These are phyloP conservation scores for Apium graveolens DNA, from an alignment of 129 eudicot species.

Conservation along the genomic window DNA sequence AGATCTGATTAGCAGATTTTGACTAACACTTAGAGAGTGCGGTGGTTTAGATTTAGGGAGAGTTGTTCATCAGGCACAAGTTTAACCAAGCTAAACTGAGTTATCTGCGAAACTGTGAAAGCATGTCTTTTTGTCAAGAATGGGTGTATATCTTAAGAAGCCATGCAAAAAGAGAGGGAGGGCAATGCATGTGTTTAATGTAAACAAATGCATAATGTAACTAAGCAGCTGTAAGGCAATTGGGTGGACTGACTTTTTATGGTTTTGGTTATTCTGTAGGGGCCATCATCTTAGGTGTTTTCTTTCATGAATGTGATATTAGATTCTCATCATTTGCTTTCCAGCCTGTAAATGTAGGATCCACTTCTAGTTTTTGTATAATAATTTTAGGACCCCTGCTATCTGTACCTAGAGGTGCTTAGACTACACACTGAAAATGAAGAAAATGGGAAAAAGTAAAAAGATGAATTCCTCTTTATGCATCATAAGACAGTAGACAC, in stretches of 20 bases:
- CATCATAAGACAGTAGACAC: not conserved
- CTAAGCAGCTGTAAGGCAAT: constrained; percentile 5
- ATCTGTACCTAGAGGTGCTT: not conserved
- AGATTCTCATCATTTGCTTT: constrained; percentile 9
- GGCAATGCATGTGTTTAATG: constrained; percentile 7
- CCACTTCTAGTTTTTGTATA: not conserved
- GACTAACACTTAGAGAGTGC: not conserved
- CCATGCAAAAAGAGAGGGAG: not conserved
- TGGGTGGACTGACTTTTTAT: not conserved
- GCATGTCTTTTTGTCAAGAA: constrained; percentile 3
- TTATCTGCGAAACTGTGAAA: not conserved
- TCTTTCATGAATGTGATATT: constrained; percentile 1
- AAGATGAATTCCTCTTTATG: not conserved
- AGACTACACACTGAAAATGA: not conserved
- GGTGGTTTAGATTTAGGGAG: too few species aligned
- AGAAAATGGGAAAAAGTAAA: not conserved
- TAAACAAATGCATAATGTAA: not conserved
- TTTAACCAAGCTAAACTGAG: not conserved
- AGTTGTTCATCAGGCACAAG: not conserved
- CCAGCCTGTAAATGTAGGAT: constrained; percentile 12
- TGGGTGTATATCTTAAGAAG: not conserved
- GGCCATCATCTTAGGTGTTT: not conserved
- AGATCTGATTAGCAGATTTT: not conserved
- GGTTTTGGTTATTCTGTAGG: constrained; percentile 2
- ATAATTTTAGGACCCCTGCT: not conserved